phyloP scores from a whole-genome alignment of 495 filamentous ascomycete species.

The Neurospora sp. region DNA sequence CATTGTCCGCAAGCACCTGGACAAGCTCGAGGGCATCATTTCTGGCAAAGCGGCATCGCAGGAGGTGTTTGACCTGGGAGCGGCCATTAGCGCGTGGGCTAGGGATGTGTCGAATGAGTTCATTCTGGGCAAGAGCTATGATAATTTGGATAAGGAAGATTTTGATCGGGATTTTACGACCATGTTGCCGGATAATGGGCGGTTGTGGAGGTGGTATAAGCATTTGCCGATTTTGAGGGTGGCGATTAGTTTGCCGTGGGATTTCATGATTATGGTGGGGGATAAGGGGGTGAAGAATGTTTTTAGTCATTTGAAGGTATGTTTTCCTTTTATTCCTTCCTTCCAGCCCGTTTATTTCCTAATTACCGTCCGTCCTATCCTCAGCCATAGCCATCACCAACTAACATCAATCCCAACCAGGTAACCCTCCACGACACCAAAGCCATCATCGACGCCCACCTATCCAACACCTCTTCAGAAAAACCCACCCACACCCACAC shows the following conservation, averaged over 20 bases:
- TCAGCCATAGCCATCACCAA: too few species aligned
- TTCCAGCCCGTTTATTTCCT: too few species aligned
- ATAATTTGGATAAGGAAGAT: slow-evolving; percentile 18
- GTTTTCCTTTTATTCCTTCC: not conserved
- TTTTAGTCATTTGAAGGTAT: slow-evolving; percentile 13
- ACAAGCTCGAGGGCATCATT: slow-evolving; percentile 22
- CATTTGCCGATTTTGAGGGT: slow-evolving; percentile 17
- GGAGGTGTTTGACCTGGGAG: slow-evolving; percentile 20
- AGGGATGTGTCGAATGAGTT: slow-evolving; percentile 18
- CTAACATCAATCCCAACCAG: slow-evolving; percentile 1
- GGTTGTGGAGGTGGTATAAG: slow-evolving; percentile 21
- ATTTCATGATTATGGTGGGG: slow-evolving; percentile 12
- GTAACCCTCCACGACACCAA: too few species aligned
- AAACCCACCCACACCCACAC: slow-evolving; percentile 5
- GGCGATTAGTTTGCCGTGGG: slow-evolving; percentile 12
- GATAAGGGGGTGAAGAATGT: slow-evolving; percentile 15
- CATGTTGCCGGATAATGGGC: slow-evolving; percentile 6
- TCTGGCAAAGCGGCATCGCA: not conserved
- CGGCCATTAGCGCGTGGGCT: slow-evolving; percentile 20
- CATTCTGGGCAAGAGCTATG: slow-evolving; percentile 17
- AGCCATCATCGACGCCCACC: too few species aligned
- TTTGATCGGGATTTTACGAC: slow-evolving; percentile 12
- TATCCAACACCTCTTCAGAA: not conserved
- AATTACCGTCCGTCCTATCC: not conserved
- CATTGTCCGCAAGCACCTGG: slow-evolving; percentile 12